Evolutionary conservation across 345 rosid genomes (phyloP), one percentile per base, ranked within the genome.

Genomic region (rapeseed (Brassica napus)): DNA sequence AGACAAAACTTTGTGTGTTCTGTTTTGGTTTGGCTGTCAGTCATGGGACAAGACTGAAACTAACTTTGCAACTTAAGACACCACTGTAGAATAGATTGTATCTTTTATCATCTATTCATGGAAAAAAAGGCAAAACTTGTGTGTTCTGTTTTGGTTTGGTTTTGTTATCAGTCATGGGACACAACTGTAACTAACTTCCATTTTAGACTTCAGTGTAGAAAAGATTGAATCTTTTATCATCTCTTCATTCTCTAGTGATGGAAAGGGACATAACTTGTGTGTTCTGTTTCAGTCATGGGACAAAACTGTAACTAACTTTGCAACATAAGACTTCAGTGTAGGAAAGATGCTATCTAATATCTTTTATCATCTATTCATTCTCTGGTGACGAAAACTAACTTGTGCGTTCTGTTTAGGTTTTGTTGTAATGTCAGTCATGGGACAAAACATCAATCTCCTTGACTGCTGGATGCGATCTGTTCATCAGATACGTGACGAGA

Each of bases 391-490:
- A 0, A 16, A 59, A 42, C 31, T 31, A 16, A 28, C 65, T 62
- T 18, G 28, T 18, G 68, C 34, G n/a, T 65, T 62, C 4, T 62
- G 67, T 63, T 65, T 30, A 15, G 59, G 39, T 63, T 31, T 8
- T 6, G 26, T 58, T 23, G 57, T 2, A 23, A 23, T 31, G 6
- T 34, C 84, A 94, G 97, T 84, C 89, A 3, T 87, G 91, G 95
- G 98, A 92, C 76, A 77, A 81, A 7, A 92, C 97, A 49, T 92
- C 97, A n/a, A 90, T 94, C 67, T 92, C 97, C 2, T 82, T 92
- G 85, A 91, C 97, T 18, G 97, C 98, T 0, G 97, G 97, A 34
- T 94, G 97, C 49, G 97, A 94, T 85, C 81, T 92, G 77, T 94
- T 92, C 86, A 89, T 88, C 85, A 86, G 97, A 28, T 94, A 91